These are phyloP conservation scores for Lactarius sanguifluus DNA, from an alignment of 768 basidiomycete species.

Conservation along the genomic window DNA sequence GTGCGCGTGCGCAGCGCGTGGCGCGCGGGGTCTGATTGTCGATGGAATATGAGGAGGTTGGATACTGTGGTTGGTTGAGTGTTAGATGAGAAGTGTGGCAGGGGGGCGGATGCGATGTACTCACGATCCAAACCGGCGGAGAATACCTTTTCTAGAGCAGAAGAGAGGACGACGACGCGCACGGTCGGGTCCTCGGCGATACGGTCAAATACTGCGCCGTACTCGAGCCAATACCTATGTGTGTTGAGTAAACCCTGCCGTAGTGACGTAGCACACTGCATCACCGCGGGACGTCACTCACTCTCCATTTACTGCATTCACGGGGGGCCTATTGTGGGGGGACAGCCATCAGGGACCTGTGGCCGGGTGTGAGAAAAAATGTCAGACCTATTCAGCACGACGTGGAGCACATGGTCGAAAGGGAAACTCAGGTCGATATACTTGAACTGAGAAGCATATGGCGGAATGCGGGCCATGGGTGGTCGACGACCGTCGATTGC, in stretches of 20 bases:
- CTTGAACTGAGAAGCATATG: conserved; percentile 27
- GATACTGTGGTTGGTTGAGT: conserved; percentile 1
- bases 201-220: conserved; percentile 58
- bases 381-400: conserved; percentile 27
- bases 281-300: conserved; percentile 4
- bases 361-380: not conserved
- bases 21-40: conserved; percentile 49
- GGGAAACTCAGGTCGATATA: conserved; percentile 27
- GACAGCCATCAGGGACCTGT: not conserved
- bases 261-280: not conserved
- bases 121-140: conserved; percentile 82
- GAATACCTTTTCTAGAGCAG: conserved; percentile 67
- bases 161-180: conserved; percentile 72
- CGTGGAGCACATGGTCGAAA: conserved; percentile 23
- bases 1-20: conserved; percentile 49
- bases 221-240: conserved; percentile 69
- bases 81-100: not conserved
- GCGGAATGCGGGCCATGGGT: not conserved
- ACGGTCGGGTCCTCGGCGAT: conserved; percentile 56
- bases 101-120: conserved; percentile 25
- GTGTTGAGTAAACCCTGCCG: not conserved
- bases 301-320: conserved; percentile 25
- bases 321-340: conserved; percentile 17
- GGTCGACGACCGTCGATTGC: no score
- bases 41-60: conserved; percentile 35